Percentiles rank a stretch among this genome's conserved stretches.
These are phyloP conservation scores for Perkinsela sp. DNA, from an alignment of 208 protist genomes.

Conservation along the genomic window DNA sequence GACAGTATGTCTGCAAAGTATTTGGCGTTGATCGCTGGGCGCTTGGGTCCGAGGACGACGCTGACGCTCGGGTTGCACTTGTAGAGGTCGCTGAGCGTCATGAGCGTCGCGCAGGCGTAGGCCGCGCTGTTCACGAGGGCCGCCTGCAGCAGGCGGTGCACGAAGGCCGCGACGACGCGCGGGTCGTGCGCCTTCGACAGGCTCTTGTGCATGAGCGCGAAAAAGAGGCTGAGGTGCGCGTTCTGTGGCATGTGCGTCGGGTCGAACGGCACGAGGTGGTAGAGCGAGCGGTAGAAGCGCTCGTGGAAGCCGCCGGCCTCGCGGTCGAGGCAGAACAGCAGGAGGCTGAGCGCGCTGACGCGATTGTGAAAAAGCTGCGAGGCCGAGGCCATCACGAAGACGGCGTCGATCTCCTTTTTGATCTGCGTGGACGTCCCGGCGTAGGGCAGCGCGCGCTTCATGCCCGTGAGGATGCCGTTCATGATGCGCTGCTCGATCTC, in stretches of 20 bases:
- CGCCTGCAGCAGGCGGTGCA: conserved; percentile 59
- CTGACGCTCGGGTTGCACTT: conserved; percentile 23
- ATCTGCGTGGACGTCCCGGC: conserved; percentile 31
- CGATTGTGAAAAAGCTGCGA: conserved; percentile 55
- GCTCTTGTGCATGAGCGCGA: conserved; percentile 56
- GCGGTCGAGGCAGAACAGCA: conserved; percentile 43
- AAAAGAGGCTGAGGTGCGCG: conserved; percentile 56
- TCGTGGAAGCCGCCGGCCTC: conserved; percentile 24
- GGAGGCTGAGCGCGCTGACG: conserved; percentile 43
- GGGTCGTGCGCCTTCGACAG: conserved; percentile 39
- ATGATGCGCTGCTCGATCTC: conserved; percentile 45
- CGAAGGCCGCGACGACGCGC: conserved; percentile 49
- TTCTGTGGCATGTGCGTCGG: conserved; percentile 58
- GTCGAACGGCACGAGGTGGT: conserved; percentile 45
- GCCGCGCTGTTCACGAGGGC: conserved; percentile 42
- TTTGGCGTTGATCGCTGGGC: background rate
- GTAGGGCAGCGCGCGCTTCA: conserved; percentile 66
- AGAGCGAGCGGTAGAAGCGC: conserved; percentile 63
- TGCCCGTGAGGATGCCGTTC: conserved; percentile 53
- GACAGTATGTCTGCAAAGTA: background rate
- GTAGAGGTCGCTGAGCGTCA: conserved; percentile 48
- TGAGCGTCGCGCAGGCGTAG: conserved; percentile 49
- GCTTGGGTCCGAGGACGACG: conserved; percentile 9
- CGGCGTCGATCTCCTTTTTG: conserved; percentile 43
- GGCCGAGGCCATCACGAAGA: conserved; percentile 58